Evolutionary conservation across 768 basidiomycete species (phyloP).

Genomic region (Tulasnella sp.): DNA sequence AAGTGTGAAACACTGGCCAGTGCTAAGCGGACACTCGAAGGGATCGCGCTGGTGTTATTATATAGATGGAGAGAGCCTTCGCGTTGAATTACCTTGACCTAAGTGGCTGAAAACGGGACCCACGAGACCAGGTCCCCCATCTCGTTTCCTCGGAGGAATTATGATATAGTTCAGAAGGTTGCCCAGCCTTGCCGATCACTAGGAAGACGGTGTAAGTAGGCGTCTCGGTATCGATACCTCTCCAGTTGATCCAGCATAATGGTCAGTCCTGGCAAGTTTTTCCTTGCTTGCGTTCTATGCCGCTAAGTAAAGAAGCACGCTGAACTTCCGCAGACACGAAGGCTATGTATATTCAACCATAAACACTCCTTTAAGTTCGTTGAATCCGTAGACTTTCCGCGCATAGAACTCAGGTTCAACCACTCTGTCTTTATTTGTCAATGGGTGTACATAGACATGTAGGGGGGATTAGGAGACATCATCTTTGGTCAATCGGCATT

Average conservation of each 20-base stretch:
- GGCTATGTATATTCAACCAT: conserved; percentile 72
- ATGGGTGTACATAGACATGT: conserved; percentile 82
- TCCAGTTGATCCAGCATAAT: no score
- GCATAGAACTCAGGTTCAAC: conserved; percentile 94
- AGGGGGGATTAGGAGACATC: conserved; percentile 61
- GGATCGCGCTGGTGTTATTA: not conserved
- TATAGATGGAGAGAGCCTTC: not conserved
- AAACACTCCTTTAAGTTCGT: conserved; percentile 88
- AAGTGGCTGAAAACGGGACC: not conserved
- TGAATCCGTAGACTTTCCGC: conserved; percentile 86
- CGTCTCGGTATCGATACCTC: no score
- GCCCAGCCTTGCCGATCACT: not conserved
- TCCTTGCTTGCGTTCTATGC: not conserved
- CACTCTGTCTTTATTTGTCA: conserved; percentile 97
- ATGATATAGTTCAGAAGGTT: not conserved
- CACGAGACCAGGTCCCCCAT: no score
- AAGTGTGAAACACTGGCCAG: no score
- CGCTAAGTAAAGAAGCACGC: not conserved
- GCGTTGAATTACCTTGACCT: not conserved
- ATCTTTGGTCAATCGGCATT: conserved; percentile 16
- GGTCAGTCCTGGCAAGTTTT: no score
- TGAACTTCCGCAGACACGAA: conserved; percentile 61
- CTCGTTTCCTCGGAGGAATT: not conserved
- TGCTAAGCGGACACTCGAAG: not conserved
- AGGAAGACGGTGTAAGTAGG: no score